Evolutionary conservation across 257 asterid genomes (phyloP), one percentile per base, ranked within the genome.

Genomic region (Euphrasia confusa): DNA sequence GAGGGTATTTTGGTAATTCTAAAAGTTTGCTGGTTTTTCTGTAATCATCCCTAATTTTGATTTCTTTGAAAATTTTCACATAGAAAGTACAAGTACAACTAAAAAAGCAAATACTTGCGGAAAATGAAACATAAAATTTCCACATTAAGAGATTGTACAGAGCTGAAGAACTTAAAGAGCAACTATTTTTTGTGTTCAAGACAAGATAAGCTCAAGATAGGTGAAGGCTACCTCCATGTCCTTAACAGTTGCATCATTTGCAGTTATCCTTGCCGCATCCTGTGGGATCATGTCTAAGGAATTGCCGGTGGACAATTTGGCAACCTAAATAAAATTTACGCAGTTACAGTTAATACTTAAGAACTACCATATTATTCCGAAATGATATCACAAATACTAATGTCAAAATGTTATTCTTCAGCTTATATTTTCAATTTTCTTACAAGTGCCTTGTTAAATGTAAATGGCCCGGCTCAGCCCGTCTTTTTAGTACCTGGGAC

Each of bases 221-320:
- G 15, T 33, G 52, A 62, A 17, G 39, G 58, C 26, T 81, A 93
- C 99, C 96, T 93, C 97, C 96, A 93, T 89, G 75, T 93, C 99
- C 77, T 93, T 93, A 21, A 87, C 63, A 28, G 95, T 75, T 33
- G 97, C 96, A 58, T 81, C 94, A 69, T 93, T 93, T 68, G 96
- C 85, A 64, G 50, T n/a, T 14, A 93, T 89, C 48, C 84, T 73
- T 37, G 82, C 80, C 81, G 85, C 97, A 80, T 93, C 99, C 12
- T 76, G 79, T 33, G 96, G 80, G 61, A 81, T 72, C 86, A 89
- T 93, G 66, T 93, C 99, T 60, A 93, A 79, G 61, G 99, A 89
- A 76, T 93, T 97, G 10, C 99, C 99, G 6, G 99, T 93, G 48
- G 97, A 87, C 78, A 93, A 76, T 78, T 80, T 93, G 28, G 94